A percentile compares a stretch with the other conserved stretches of the same genome.
Evolutionary conservation across 345 rosid genomes (phyloP).

Genomic region (Heritiera littoralis): DNA sequence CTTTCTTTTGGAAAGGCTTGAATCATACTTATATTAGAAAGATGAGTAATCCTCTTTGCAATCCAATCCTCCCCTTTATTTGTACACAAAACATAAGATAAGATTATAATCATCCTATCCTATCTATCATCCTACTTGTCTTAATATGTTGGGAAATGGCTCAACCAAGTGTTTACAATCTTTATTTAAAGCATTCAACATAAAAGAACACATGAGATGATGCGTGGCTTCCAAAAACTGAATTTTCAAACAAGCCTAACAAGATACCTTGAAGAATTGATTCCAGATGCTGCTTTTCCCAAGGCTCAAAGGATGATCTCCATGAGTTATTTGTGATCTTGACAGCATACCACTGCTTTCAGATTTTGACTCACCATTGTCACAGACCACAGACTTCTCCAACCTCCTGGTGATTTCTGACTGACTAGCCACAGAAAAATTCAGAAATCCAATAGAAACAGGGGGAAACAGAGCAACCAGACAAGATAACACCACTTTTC

Average conservation of each 20-base stretch:
- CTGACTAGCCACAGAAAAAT: slow-evolving; percentile 81
- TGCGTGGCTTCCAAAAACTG: background rate
- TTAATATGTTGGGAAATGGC: background rate
- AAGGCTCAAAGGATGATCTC: slow-evolving; percentile 95
- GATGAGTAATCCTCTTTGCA: too few species aligned
- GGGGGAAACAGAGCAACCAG: background rate
- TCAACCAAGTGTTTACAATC: background rate
- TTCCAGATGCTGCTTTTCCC: slow-evolving; percentile 94
- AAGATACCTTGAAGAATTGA: slow-evolving; percentile 84
- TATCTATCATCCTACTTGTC: background rate
- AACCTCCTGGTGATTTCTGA: slow-evolving; percentile 86
- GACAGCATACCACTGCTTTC: slow-evolving; percentile 66
- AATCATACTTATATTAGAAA: too few species aligned
- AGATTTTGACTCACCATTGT: slow-evolving; percentile 44
- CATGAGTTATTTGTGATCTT: slow-evolving; percentile 75
- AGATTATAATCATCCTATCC: too few species aligned
- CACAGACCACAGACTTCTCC: slow-evolving; percentile 52
- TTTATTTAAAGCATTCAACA: background rate
- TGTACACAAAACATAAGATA: too few species aligned
- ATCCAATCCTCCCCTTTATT: too few species aligned
- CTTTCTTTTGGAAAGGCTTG: too few species aligned
- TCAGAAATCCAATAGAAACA: slow-evolving; percentile 10
- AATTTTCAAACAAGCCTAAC: background rate
- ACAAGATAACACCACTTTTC: slow-evolving; percentile 6
- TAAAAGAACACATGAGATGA: slow-evolving; percentile 6